Evolutionary conservation across 1,284 basidiomycete species (phyloP).

Genomic region (Tetrapyrgos nigripes): DNA sequence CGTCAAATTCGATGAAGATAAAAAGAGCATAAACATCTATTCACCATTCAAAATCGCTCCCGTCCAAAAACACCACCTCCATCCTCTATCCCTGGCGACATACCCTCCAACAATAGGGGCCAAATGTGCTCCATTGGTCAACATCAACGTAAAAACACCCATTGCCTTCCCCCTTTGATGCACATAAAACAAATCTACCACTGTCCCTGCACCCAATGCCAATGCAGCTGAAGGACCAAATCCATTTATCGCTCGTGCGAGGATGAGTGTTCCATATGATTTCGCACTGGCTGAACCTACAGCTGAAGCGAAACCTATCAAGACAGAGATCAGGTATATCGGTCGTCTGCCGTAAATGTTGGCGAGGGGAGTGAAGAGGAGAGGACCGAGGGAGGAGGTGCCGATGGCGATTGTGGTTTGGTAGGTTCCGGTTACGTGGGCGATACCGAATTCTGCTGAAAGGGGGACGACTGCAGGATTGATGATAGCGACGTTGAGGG

Average conservation of each 20-base stretch:
- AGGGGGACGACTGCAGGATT: conserved; percentile 40
- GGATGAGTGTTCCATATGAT: conserved; percentile 9
- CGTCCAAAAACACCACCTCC: conserved; percentile 45
- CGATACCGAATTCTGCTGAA: conserved; percentile 5
- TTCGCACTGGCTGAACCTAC: conserved; percentile 9
- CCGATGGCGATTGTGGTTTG: conserved; percentile 11
- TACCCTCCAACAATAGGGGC: conserved; percentile 46
- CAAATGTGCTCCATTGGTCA: conserved; percentile 41
- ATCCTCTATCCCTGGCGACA: conserved; percentile 37
- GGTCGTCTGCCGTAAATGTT: conserved; percentile 13
- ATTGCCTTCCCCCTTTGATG: conserved; percentile 44
- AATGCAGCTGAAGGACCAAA: conserved; percentile 36
- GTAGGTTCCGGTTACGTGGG: conserved; percentile 8
- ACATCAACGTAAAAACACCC: conserved; percentile 42
- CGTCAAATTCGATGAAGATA: conserved; percentile 3
- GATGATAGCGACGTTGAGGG: conserved; percentile 33
- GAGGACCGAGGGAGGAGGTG: conserved; percentile 5
- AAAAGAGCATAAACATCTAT: background rate
- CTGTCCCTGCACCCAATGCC: conserved; percentile 43
- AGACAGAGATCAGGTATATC: conserved; percentile 4
- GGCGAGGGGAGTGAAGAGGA: conserved; percentile 11
- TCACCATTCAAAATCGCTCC: conserved; percentile 39
- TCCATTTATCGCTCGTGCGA: conserved; percentile 4
- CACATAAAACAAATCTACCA: conserved; percentile 40
- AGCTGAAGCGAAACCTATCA: conserved; percentile 10